phyloP scores from a whole-genome alignment of 164 flowering plant genomes.

The Platanus orientalis region DNA sequence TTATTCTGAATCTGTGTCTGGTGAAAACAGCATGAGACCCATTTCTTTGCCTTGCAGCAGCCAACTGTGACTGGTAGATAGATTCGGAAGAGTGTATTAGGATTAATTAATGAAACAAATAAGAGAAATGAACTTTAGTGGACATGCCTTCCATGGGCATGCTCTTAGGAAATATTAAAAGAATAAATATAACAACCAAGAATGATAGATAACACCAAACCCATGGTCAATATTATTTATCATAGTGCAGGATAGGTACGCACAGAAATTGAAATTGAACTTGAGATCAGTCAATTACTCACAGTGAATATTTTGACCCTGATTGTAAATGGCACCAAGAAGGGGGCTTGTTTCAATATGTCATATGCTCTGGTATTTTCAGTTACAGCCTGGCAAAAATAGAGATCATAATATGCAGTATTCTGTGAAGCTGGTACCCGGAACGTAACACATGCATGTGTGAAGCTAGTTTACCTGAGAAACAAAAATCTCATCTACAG shows the following conservation, averaged over 20 bases:
- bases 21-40: constrained; percentile 53
- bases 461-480: constrained; percentile 53
- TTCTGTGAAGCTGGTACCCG: neutral
- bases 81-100: constrained; percentile 2
- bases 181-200: neutral
- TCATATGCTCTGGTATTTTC: constrained; percentile 78
- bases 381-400: constrained; percentile 58
- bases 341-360: constrained; percentile 85
- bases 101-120: neutral
- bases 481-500: constrained; percentile 71
- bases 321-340: constrained; percentile 92
- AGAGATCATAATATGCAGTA: constrained; percentile 10
- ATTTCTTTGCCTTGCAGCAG: constrained; percentile 56
- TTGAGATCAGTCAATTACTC: constrained; percentile 26
- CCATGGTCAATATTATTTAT: neutral
- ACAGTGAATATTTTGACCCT: constrained; percentile 88
- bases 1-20: constrained; percentile 72
- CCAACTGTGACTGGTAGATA: constrained; percentile 66
- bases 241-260: neutral
- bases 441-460: neutral
- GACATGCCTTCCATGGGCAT: neutral
- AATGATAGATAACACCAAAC: neutral
- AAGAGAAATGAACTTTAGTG: neutral
- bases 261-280: constrained; percentile 5
- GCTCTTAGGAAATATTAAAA: no score